Base-by-base conservation (phyloP, 2,329 filamentous ascomycete genomes). In the Elsinoe batatas region DNA sequence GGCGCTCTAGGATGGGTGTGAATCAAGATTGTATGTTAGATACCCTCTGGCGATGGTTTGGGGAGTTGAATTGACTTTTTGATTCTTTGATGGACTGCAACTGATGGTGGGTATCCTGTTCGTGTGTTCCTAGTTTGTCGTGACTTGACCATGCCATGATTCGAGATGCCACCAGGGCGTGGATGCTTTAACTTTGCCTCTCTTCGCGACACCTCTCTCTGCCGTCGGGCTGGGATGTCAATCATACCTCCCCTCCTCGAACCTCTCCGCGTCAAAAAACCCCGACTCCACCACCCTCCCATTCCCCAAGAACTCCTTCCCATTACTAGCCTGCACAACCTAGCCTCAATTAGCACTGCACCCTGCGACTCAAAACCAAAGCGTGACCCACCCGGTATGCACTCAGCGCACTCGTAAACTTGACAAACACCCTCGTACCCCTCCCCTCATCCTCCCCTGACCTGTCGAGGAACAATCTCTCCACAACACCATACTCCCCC, bases 241-340 rank as follows among this genome's bases (percentile, higher is more conserved):
- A 44, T 70, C 70, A 60, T 78, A 81, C 17, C 81, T 69, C 0
- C 85, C 85, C 53, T 76, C 72, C 60, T 94, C 89, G 66, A 97
- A 98, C 64, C 81, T 87, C 43, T 91, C 88, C 5, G 76, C 76
- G 64, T 94, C 82, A 68, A 87, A 97, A 67, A 91, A 97, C 53
- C 79, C 80, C 0, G 91, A 88, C n/a, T 76, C 74, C 57, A 97
- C 94, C 10, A 78, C 37, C 5, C 58, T 30, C 1, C 58, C 76
- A 67, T 95, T 95, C 3, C 88, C 91, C 61, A 90, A 91, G 69
- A 97, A 97, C 13, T 89, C 79, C 54, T 90, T 83, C 13, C 90
- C 90, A 64, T 95, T 83, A 38, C 95, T 80, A 10, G 89, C 89
- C 67, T 93, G 94, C 51, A 97, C 88, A 53, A 91, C 91, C 85